Evolutionary conservation across 2,329 filamentous ascomycete genomes (phyloP), one percentile per base, ranked within the genome.

Genomic region (Biscogniauxia marginata): DNA sequence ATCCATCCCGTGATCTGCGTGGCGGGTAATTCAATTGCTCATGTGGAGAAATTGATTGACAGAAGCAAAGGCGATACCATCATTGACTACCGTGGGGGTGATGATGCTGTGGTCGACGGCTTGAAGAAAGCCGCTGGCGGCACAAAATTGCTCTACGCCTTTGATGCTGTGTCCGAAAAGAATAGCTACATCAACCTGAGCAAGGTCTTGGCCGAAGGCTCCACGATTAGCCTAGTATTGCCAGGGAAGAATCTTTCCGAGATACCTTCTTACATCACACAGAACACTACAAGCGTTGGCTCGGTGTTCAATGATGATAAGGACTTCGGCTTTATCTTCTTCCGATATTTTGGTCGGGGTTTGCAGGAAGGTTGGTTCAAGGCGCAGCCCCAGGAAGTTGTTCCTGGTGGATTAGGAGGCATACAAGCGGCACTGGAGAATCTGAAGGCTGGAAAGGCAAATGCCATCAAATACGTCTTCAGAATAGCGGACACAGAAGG

Each of bases 1-100:
- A 82, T 88, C 58, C 83, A 86, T 67, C 85, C 85, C 0, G 70
- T 88, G 46, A 84, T 88, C 59, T 79, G 77, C 57, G 75, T 88
- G 7, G 84, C 84, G 0, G 85, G 85, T 6, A 72, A 74, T 2
- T 80, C 80, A 5, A 69, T 69, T 7, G 63, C 75, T 2, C 80
- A 80, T 61, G 82, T 86, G 3, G 73, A 81, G 66, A 68, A 64
- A 0, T 70, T 85, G 25, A 77, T 87, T 53, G 79, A 84, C 64
- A 67, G 68, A 8, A 69, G 67, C 51, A 82, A 81, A 64, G 84
- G 84, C 43, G 84, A 87, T 63, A 71, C 74, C 0, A 71, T 87
- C 20, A 67, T 88, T 55, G 84, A 88, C 71, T 87, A 88, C 69
- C 81, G 85, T 22, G 66, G 74, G 0, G 84, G 84, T 8, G 75